Conservation (phyloP, 2,329 filamentous ascomycete species). For the Parastagonospora nodorum region DNA sequence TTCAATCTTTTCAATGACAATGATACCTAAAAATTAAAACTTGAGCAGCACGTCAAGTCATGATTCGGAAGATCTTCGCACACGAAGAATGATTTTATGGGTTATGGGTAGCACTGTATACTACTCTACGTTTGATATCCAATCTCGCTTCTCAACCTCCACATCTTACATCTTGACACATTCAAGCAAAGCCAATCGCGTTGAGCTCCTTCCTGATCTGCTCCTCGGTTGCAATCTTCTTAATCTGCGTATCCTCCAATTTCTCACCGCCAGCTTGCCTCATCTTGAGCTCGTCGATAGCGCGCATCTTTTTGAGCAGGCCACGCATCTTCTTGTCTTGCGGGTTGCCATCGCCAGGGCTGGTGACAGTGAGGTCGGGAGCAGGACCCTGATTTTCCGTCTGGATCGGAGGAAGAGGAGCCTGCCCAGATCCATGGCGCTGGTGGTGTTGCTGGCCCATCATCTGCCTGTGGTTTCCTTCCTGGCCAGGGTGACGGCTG, state of each 20-base stretch:
- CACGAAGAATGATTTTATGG: slow-evolving; percentile 6
- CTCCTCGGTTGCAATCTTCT: slow-evolving; percentile 93
- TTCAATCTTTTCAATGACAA: background rate
- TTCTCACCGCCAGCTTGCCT: slow-evolving; percentile 92
- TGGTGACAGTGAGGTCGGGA: slow-evolving; percentile 60
- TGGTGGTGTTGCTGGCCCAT: slow-evolving; percentile 32
- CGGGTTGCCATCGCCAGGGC: slow-evolving; percentile 63
- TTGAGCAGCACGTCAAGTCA: no score
- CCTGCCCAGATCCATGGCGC: slow-evolving; percentile 24
- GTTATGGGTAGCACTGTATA: slow-evolving; percentile 1
- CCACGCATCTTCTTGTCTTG: slow-evolving; percentile 93
- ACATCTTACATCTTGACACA: background rate
- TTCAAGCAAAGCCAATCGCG: slow-evolving; percentile 54
- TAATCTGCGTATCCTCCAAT: slow-evolving; percentile 96
- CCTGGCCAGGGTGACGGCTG: slow-evolving; percentile 34
- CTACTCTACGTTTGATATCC: slow-evolving; percentile 2
- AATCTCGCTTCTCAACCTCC: background rate
- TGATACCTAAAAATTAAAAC: background rate
- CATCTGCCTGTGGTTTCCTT: slow-evolving; percentile 32
- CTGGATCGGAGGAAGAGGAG: slow-evolving; percentile 33
- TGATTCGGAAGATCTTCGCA: background rate
- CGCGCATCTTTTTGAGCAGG: slow-evolving; percentile 94
- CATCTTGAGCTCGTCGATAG: slow-evolving; percentile 98
- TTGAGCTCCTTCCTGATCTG: slow-evolving; percentile 83
- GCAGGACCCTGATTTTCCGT: slow-evolving; percentile 40